These are phyloP conservation scores for Diaporthe eres DNA, from an alignment of 2,329 filamentous ascomycete species.

Conservation along the genomic window DNA sequence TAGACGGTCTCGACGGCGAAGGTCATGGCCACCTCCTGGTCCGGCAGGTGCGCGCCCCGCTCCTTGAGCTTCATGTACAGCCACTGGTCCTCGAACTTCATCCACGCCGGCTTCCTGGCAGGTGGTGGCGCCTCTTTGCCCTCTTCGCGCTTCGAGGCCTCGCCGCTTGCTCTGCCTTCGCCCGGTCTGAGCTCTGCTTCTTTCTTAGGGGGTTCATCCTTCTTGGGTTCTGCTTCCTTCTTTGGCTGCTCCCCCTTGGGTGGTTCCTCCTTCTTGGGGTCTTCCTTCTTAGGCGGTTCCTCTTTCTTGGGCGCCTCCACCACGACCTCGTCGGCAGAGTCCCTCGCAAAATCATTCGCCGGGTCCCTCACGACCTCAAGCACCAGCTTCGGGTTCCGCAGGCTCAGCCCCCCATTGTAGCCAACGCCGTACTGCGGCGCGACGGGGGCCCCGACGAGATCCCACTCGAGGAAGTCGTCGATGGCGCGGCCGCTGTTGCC, in stretches of 20 bases:
- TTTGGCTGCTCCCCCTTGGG: neutral
- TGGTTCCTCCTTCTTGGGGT: neutral
- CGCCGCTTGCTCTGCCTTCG: neutral
- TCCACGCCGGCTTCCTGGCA: conserved; percentile 17
- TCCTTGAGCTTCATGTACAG: conserved; percentile 52
- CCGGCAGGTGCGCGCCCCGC: conserved; percentile 43
- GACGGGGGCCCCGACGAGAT: conserved; percentile 53
- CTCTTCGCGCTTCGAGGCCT: neutral
- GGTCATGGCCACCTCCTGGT: conserved; percentile 43
- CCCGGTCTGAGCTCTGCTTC: neutral
- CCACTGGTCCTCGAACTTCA: conserved; percentile 48
- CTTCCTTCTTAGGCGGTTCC: neutral
- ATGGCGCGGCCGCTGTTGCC: conserved; percentile 46
- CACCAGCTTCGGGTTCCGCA: conserved; percentile 49
- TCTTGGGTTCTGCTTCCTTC: neutral
- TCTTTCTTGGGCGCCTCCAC: conserved; percentile 13
- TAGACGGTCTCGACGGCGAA: conserved; percentile 48
- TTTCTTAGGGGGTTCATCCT: neutral
- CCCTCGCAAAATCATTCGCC: conserved; percentile 35
- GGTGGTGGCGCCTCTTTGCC: neutral
- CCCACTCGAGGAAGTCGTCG: conserved; percentile 56
- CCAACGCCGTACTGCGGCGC: conserved; percentile 43
- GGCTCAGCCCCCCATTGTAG: conserved; percentile 52
- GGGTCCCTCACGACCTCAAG: conserved; percentile 41
- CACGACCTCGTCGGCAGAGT: neutral